Percentiles rank a stretch among this genome's conserved stretches.
phyloP scores from a whole-genome alignment of 352 stramenopile species.

The Globisporangium orthogonon region DNA sequence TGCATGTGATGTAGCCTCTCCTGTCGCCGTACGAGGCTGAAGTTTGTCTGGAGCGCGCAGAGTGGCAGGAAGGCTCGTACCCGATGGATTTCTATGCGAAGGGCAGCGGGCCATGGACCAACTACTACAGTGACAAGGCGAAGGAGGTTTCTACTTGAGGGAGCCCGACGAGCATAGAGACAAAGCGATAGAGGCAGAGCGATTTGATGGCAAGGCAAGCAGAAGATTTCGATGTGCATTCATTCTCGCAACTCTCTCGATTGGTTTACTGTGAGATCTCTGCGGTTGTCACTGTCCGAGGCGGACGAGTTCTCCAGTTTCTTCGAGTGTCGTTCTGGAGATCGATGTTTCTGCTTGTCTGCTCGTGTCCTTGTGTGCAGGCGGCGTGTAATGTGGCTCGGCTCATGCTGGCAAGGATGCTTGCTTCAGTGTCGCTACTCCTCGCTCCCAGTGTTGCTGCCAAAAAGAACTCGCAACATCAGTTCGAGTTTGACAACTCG shows the following conservation, averaged over 20 bases:
- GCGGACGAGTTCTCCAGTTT: neutral
- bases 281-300: neutral
- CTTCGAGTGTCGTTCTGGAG: neutral
- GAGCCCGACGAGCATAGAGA: too few species aligned
- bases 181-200: too few species aligned
- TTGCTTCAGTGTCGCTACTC: neutral
- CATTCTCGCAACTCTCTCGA: neutral
- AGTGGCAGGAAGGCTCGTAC: slow-evolving; percentile 90
- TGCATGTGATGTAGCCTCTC: slow-evolving; percentile 58
- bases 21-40: slow-evolving; percentile 97
- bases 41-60: slow-evolving; percentile 88
- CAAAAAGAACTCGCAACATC: neutral
- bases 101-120: slow-evolving; percentile 94
- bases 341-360: neutral
- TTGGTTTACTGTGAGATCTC: neutral
- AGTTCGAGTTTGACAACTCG: neutral
- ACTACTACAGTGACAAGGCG: slow-evolving; percentile 86
- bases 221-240: neutral
- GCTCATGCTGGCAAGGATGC: neutral
- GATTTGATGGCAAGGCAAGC: neutral
- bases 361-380: neutral
- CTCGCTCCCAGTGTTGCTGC: slow-evolving; percentile 8
- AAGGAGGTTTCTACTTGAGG: slow-evolving; percentile 3
- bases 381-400: neutral
- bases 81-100: slow-evolving; percentile 99